Evolutionary conservation across 495 filamentous ascomycete species (phyloP), one percentile per base, ranked within the genome.

Genomic region (Xylaria venustula): DNA sequence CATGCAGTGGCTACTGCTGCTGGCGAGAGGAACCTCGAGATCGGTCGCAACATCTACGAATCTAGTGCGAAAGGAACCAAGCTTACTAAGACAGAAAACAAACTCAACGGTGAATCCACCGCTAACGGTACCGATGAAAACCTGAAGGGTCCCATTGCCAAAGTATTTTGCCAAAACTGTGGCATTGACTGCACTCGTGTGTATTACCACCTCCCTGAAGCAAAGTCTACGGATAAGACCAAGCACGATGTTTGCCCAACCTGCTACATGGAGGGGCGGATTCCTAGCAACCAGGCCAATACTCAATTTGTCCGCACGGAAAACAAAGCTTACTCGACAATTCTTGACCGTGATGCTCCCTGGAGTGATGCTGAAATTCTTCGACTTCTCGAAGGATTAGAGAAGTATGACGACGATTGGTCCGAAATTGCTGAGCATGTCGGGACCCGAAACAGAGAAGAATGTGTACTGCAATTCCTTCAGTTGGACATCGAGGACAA

Each of bases 381-480:
- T 11, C 79, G 90, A 30, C 80, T 98, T 12, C 81, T 98, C 3
- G 94, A 98, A 73, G 94, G 85, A 11, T 73, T 98, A 54, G 94
- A 98, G 79, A 81, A 87, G 64, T 93, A 89, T 64, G 92, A 97
- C 63, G 95, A 98, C 30, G 88, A 97, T 75, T 98, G 94, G 94
- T 89, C 90, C 54, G 84, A 89, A 64, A 92, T 98, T 58, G 85
- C 94, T 0, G 91, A 91, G 60, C 89, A 96, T 66, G 94, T 98
- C 26, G 90, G 90, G 32, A 92, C 90, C 2, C 85, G 92, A 45
- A 96, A 91, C n/a, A 83, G 90, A 37, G 94, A 98, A 76, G 91
- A 98, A 77, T 98, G 94, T 73, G 92, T 97, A 25, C 79, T 97
- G 67, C 93, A 96, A 70, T 98, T 98, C 80, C 76, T 98, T 62